A percentile compares a stretch with the other conserved stretches of the same genome.
Conservation (phyloP, 2,329 filamentous ascomycete species). For the Graphilbum ipis-grandicollis region DNA sequence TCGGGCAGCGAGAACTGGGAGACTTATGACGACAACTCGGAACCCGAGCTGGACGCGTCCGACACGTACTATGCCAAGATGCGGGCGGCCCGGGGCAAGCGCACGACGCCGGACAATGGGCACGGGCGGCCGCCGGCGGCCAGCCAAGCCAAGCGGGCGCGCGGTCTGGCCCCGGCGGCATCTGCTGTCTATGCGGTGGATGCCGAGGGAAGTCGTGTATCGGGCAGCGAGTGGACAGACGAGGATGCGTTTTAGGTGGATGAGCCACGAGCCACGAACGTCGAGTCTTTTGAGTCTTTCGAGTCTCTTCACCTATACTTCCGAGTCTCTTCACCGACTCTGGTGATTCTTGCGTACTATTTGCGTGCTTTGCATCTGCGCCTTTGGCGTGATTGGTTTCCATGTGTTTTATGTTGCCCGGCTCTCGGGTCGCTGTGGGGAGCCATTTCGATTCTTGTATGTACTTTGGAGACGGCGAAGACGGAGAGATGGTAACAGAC, state of each 20-base stretch:
- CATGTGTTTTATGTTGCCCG: neutral
- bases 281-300: neutral
- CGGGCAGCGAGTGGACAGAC: constrained; percentile 50
- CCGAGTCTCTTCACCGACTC: too few species aligned
- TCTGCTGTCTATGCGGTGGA: constrained; percentile 30
- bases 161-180: constrained; percentile 31
- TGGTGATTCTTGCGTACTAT: too few species aligned
- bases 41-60: constrained; percentile 56
- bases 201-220: constrained; percentile 42
- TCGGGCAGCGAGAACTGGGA: constrained; percentile 96
- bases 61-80: constrained; percentile 71
- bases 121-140: constrained; percentile 1
- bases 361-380: neutral
- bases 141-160: constrained; percentile 31
- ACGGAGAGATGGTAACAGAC: neutral
- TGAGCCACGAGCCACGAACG: neutral
- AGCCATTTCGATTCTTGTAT: neutral
- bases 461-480: neutral
- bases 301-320: neutral
- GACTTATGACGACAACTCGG: constrained; percentile 75
- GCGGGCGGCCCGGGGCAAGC: constrained; percentile 50
- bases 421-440: neutral
- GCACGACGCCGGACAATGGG: constrained; percentile 31
- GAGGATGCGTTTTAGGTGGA: constrained; percentile 36
- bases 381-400: neutral